Conservation (phyloP, 208 protist genomes). For the Wallacemonas sp. region DNA sequence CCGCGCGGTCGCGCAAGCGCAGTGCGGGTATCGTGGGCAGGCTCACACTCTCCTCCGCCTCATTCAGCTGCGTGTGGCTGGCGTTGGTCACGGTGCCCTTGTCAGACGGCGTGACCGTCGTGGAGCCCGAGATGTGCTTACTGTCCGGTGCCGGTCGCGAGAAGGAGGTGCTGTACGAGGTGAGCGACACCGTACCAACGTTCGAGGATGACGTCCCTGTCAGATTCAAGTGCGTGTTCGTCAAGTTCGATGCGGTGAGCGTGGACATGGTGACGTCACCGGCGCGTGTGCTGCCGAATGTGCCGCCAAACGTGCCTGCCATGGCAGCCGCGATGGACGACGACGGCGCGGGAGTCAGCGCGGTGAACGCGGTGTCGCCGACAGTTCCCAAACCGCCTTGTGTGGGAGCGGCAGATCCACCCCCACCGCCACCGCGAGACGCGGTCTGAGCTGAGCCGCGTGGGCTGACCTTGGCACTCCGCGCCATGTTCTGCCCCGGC, state of each 20-base stretch:
- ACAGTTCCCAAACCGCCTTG: too few relatives aligned
- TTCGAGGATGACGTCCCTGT: slow-evolving; percentile 1
- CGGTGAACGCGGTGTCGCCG: too few relatives aligned
- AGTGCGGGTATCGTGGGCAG: too few relatives aligned
- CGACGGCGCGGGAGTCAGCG: background rate
- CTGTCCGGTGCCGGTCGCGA: background rate
- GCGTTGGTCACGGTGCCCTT: background rate
- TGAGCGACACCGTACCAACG: background rate
- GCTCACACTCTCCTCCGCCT: background rate
- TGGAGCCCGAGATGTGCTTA: background rate
- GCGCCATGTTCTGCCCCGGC: background rate
- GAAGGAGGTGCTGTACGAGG: background rate
- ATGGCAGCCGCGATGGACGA: background rate
- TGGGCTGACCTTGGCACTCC: background rate
- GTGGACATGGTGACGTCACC: slow-evolving; percentile 3
- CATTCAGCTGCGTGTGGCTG: background rate
- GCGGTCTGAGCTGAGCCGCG: too few relatives aligned
- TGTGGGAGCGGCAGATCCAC: background rate
- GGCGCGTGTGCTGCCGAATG: background rate
- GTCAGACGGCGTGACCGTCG: background rate
- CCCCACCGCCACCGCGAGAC: background rate
- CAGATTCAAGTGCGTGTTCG: slow-evolving; percentile 13
- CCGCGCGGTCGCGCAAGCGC: too few relatives aligned
- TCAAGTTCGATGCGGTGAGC: slow-evolving; percentile 11
- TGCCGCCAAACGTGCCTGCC: background rate